Conservation (phyloP, 129 eudicot species). For the Glebionis coronaria region DNA sequence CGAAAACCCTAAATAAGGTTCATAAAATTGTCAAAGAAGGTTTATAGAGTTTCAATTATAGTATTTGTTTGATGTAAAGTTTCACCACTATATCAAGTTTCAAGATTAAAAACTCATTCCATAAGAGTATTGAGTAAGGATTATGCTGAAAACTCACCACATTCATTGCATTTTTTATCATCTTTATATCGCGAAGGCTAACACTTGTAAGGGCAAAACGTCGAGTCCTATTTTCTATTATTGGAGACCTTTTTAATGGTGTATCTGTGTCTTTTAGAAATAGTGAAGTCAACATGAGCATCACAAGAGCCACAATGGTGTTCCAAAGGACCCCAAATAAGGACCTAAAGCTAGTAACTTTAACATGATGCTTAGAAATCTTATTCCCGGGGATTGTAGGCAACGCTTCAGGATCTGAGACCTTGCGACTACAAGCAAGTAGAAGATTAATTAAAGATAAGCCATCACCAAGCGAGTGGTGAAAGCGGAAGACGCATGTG, state of each 20-base stretch:
- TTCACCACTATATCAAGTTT: too few species aligned
- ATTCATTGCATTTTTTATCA: conserved; percentile 6
- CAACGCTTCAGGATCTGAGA: conserved; percentile 20
- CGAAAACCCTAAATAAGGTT: too few species aligned
- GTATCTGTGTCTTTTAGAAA: conserved; percentile 11
- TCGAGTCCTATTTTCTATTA: not conserved
- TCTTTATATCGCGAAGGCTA: conserved; percentile 9
- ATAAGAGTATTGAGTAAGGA: too few species aligned
- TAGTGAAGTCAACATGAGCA: not conserved
- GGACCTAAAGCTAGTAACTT: not conserved
- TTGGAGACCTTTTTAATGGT: not conserved
- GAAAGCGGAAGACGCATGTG: too few species aligned
- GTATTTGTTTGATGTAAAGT: too few species aligned
- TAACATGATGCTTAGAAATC: not conserved
- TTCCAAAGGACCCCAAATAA: too few species aligned
- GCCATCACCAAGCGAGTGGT: too few species aligned
- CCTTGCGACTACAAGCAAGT: too few species aligned
- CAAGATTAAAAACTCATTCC: too few species aligned
- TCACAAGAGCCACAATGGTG: not conserved
- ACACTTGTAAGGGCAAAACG: not conserved
- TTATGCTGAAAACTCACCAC: not conserved
- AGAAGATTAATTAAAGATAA: too few species aligned
- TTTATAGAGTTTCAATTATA: too few species aligned
- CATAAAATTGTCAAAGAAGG: too few species aligned
- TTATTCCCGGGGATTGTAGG: not conserved